Evolutionary conservation across 2,329 filamentous ascomycete species (phyloP).

Genomic region (Cordyceps cateniannulata): DNA sequence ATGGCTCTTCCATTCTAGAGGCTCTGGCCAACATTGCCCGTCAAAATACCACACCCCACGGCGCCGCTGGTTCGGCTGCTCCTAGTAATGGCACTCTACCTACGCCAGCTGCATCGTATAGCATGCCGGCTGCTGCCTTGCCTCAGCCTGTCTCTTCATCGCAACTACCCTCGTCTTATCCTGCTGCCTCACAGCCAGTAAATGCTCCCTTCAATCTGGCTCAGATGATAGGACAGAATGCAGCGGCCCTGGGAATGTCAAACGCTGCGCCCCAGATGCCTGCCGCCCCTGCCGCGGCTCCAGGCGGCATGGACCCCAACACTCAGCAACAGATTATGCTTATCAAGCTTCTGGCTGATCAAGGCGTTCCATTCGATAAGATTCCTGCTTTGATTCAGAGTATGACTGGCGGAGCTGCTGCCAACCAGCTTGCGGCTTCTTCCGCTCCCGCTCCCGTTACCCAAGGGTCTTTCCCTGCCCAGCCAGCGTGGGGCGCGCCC

Average conservation of each 20-base stretch:
- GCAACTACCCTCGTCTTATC: constrained; percentile 29
- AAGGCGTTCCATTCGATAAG: constrained; percentile 72
- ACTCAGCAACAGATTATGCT: constrained; percentile 67
- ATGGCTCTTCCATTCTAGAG: constrained; percentile 61
- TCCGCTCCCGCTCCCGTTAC: constrained; percentile 31
- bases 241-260: constrained; percentile 22
- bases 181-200: constrained; percentile 50
- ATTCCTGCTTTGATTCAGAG: constrained; percentile 55
- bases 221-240: constrained; percentile 30
- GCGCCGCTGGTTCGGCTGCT: constrained; percentile 37
- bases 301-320: constrained; percentile 39
- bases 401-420: constrained; percentile 36
- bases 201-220: constrained; percentile 41
- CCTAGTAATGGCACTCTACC: constrained; percentile 32
- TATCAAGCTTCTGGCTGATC: constrained; percentile 67
- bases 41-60: constrained; percentile 42
- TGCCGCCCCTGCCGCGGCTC: constrained; percentile 27
- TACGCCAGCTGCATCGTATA: constrained; percentile 39
- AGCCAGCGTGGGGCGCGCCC: constrained; percentile 26
- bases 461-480: constrained; percentile 35
- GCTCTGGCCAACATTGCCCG: constrained; percentile 75
- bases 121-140: constrained; percentile 27
- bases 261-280: constrained; percentile 26
- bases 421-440: constrained; percentile 27
- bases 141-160: constrained; percentile 26